phyloP scores from a whole-genome alignment of 1,284 basidiomycete genomes.

The Trichosporon inkin region DNA sequence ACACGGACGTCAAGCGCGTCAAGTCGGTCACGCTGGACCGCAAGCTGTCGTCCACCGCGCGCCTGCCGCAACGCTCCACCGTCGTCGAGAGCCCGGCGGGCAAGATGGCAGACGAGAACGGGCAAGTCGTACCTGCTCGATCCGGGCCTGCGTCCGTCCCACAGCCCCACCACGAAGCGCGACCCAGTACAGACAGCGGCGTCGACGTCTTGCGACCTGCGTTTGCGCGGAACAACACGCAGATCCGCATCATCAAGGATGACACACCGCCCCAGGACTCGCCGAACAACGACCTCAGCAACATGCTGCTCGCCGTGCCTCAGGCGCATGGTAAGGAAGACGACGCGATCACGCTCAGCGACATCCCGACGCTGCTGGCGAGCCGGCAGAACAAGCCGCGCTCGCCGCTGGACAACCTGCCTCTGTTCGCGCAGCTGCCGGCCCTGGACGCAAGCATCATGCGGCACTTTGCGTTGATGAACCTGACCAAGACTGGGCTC shows the following conservation, averaged over 20 bases:
- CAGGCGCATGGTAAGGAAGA: conserved; percentile 51
- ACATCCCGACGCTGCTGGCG: conserved; percentile 77
- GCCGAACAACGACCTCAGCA: conserved; percentile 51
- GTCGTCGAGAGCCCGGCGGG: conserved; percentile 95
- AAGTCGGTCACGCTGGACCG: conserved; percentile 88
- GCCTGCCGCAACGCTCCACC: conserved; percentile 86
- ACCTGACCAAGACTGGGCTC: conserved; percentile 65
- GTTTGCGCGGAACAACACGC: conserved; percentile 75
- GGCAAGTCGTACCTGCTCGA: conserved; percentile 47
- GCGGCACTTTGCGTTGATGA: conserved; percentile 84
- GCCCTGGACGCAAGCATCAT: conserved; percentile 83
- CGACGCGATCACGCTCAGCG: conserved; percentile 67
- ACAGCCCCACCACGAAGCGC: conserved; percentile 9
- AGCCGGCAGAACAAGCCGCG: conserved; percentile 49
- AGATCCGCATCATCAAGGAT: conserved; percentile 76
- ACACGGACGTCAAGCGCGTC: conserved; percentile 84
- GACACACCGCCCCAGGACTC: conserved; percentile 50
- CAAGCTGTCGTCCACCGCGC: conserved; percentile 81
- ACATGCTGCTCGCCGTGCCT: conserved; percentile 70
- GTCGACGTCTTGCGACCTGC: conserved; percentile 62
- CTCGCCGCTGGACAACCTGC: conserved; percentile 57
- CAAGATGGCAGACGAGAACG: conserved; percentile 67
- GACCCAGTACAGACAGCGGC: conserved; percentile 9
- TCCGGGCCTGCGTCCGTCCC: conserved; percentile 23
- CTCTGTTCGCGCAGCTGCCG: conserved; percentile 78